Evolutionary conservation across 345 rosid genomes (phyloP).

Genomic region (Limnanthes douglasii): DNA sequence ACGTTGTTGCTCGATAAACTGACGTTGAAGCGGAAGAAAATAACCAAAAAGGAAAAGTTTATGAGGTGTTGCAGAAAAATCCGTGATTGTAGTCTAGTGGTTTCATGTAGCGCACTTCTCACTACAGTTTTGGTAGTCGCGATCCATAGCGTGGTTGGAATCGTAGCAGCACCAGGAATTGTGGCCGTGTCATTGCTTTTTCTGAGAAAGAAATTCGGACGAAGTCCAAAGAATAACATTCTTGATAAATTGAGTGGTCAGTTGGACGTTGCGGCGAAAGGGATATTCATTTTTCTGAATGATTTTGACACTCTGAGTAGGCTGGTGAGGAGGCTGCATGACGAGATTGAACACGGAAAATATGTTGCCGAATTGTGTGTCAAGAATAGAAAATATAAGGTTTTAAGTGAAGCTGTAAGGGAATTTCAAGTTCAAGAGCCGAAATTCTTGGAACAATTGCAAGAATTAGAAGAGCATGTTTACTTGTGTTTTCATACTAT

Average conservation of each 20-base stretch:
- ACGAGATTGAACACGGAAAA: conserved; percentile 53
- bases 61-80: conserved; percentile 24
- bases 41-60: conserved; percentile 25
- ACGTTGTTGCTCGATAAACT: conserved; percentile 24
- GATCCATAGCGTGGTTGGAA: conserved; percentile 46
- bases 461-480: conserved; percentile 67
- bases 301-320: conserved; percentile 63
- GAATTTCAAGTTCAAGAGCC: conserved; percentile 29
- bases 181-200: conserved; percentile 21
- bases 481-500: conserved; percentile 63
- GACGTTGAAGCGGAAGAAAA: conserved; percentile 27
- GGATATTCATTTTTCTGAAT: conserved; percentile 48
- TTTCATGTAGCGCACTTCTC: conserved; percentile 28
- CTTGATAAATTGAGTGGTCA: conserved; percentile 28
- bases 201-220: conserved; percentile 20
- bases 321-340: conserved; percentile 37
- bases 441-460: conserved; percentile 45
- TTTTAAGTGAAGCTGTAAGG: conserved; percentile 30
- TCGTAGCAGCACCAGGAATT: conserved; percentile 42
- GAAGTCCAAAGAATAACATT: conserved; percentile 15
- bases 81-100: conserved; percentile 27
- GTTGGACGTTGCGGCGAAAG: conserved; percentile 67
- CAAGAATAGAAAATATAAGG: conserved; percentile 33
- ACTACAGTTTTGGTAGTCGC: conserved; percentile 29
- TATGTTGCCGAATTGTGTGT: conserved; percentile 33